Evolutionary conservation across 75 land plant species (phyloP), one percentile per base, ranked within the genome.

Genomic region (Picea glauca): DNA sequence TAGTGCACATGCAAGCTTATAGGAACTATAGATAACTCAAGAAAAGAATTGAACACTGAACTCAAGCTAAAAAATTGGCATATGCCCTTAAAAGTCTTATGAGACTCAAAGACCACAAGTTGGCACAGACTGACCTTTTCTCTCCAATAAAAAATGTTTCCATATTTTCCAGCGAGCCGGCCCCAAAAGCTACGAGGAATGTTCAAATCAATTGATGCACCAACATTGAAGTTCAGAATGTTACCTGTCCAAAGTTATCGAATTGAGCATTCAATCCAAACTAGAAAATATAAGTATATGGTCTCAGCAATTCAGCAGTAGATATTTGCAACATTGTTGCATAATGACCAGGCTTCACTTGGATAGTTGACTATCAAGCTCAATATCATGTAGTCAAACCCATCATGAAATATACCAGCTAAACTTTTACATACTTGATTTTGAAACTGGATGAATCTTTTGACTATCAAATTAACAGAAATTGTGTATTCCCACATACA

Each of bases 81-180:
- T 35, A 43, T 43, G 73, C 50, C 56, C 56, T 32, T 2, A 70
- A 15, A 35, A 9, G 2, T 38, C 43, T 40, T 40, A 20, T 40
- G 13, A 20, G 11, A 70, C 21, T 68, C 13, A 0, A 18, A n/a
- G 12, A 43, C 13, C 50, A 35, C 26, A 26, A 26, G 26, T 26
- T 26, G 26, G 26, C 26, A 26, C 43, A 57, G 40, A 62, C 78
- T 15, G 15, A 94, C 99, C 98, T 95, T 93, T 79, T 97, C 99
- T 85, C 91, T 91, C 99, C 99, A 97, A 63, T 90, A 97, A 78
- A 97, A 97, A 54, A 92, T 83, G 83, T 97, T 97, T 30, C 99
- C 99, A 80, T 97, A 97, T 78, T 97, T 93, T 74, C 99, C 99
- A 46, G 95, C 88, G 57, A 97, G 61, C n/a, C 99, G 93, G 67